Evolutionary conservation across 2,329 filamentous ascomycete genomes (phyloP).

Genomic region (Talaromyces sp.): DNA sequence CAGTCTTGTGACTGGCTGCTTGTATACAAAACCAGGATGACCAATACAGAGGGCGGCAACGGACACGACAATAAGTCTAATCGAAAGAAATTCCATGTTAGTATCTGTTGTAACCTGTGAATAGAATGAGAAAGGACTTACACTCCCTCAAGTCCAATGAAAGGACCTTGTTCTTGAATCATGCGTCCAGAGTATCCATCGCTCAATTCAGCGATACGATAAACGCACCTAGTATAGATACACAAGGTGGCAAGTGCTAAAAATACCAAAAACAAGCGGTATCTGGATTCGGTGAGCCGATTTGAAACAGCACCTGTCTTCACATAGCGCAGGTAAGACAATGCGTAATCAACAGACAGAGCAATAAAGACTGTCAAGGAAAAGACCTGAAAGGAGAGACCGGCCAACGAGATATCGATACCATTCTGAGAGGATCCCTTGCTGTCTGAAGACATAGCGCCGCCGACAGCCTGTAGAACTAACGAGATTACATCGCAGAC

Average conservation of each 20-base stretch:
- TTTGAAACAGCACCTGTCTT: neutral
- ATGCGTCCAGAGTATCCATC: constrained; percentile 51
- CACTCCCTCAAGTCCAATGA: constrained; percentile 51
- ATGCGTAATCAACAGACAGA: constrained; percentile 1
- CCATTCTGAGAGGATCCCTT: constrained; percentile 23
- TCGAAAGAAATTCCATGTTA: neutral
- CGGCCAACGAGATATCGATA: constrained; percentile 38
- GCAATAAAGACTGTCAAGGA: constrained; percentile 23
- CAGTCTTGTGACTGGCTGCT: neutral
- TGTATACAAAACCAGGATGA: constrained; percentile 6
- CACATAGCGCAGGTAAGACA: neutral
- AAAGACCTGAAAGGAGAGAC: constrained; percentile 39
- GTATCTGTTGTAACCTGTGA: neutral
- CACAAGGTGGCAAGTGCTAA: constrained; percentile 55
- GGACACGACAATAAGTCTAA: neutral
- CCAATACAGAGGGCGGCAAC: neutral
- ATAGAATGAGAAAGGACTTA: neutral
- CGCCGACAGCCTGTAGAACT: constrained; percentile 40
- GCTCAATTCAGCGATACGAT: constrained; percentile 61
- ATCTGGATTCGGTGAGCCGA: constrained; percentile 3
- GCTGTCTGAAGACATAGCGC: constrained; percentile 28
- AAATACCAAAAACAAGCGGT: constrained; percentile 35
- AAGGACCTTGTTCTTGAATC: constrained; percentile 45
- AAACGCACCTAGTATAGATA: constrained; percentile 61
- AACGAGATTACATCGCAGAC: constrained; percentile 40